Percentiles rank a stretch among this genome's conserved stretches.
These are phyloP conservation scores for Trypethelium eluteriae DNA, from an alignment of 495 filamentous ascomycete genomes.

Conservation along the genomic window DNA sequence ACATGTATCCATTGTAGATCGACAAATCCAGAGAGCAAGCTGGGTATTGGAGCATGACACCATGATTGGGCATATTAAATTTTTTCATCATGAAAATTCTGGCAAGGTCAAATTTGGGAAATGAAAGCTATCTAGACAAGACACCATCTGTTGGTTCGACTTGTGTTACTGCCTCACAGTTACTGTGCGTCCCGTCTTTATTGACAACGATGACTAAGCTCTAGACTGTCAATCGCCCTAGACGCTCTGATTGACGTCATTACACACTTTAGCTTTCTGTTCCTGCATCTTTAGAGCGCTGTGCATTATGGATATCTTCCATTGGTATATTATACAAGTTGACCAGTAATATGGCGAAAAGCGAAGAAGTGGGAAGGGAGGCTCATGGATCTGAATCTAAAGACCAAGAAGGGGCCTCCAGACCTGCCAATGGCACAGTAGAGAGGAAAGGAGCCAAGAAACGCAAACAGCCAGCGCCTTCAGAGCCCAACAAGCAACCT, in stretches of 20 bases:
- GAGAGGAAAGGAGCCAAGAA: slow-evolving; percentile 18
- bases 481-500: slow-evolving; percentile 22
- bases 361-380: background rate
- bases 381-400: background rate
- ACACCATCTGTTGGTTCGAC: too few relatives aligned
- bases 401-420: background rate
- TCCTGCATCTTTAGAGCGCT: background rate
- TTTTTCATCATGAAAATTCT: too few relatives aligned
- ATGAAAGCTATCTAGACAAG: too few relatives aligned
- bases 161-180: too few relatives aligned
- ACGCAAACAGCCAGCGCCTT: slow-evolving; percentile 14
- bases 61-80: too few relatives aligned
- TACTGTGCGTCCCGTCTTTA: too few relatives aligned
- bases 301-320: background rate
- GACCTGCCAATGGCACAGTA: background rate
- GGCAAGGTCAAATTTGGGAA: too few relatives aligned
- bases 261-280: background rate
- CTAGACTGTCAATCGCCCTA: background rate
- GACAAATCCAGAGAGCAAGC: too few relatives aligned
- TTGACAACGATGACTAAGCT: background rate
- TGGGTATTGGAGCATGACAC: too few relatives aligned
- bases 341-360: background rate
- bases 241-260: background rate
- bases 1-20: too few relatives aligned
- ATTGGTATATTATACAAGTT: background rate